phyloP scores from a whole-genome alignment of 2,329 filamentous ascomycete genomes.

The Apiospora phragmitis region DNA sequence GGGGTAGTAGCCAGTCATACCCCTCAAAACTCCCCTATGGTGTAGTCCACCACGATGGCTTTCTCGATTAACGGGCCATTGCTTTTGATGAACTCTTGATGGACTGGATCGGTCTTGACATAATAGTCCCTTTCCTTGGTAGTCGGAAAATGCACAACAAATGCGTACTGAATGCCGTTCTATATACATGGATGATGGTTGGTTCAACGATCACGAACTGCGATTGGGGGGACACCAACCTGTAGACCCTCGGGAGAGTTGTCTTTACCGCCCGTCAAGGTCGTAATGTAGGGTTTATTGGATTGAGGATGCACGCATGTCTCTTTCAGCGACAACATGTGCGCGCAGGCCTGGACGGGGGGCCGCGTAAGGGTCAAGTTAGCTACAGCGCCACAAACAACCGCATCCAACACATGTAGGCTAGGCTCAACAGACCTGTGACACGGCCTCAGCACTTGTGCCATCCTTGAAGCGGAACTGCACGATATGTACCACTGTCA shows the following conservation, averaged over 20 bases:
- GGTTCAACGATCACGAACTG: not conserved
- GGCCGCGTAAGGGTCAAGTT: not conserved
- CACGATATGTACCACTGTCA: not conserved
- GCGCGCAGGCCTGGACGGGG: slow-evolving; percentile 15
- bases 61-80: slow-evolving; percentile 35
- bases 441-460: not conserved
- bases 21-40: not conserved
- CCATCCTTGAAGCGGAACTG: slow-evolving; percentile 2
- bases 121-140: slow-evolving; percentile 43
- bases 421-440: not conserved
- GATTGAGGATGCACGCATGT: slow-evolving; percentile 61
- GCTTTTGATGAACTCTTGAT: slow-evolving; percentile 38
- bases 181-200: slow-evolving; percentile 19
- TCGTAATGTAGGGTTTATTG: slow-evolving; percentile 60
- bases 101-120: slow-evolving; percentile 38
- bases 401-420: not conserved
- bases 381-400: not conserved
- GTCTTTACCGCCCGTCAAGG: slow-evolving; percentile 59
- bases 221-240: slow-evolving; percentile 30
- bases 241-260: slow-evolving; percentile 42
- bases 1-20: not conserved
- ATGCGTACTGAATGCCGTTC: slow-evolving; percentile 43
- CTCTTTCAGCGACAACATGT: slow-evolving; percentile 57
- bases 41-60: slow-evolving; percentile 40
- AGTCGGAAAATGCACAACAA: slow-evolving; percentile 41